phyloP scores from a whole-genome alignment of 352 stramenopile genomes.

The Thraustotheca clavata region DNA sequence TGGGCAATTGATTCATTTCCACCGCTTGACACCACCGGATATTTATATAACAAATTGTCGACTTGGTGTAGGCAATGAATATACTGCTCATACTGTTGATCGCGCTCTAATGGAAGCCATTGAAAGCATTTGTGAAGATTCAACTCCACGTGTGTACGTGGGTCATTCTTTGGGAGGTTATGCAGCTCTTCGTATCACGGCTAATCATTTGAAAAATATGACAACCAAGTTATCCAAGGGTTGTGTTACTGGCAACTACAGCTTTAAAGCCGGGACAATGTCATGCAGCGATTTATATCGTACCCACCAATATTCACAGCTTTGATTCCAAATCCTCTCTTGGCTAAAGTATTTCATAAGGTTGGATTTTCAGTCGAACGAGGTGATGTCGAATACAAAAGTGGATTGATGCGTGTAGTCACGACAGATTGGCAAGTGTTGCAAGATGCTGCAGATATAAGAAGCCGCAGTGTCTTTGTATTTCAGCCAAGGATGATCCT shows the following conservation, averaged over 20 bases:
- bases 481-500: conserved; percentile 4
- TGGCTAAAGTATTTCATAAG: conserved; percentile 3
- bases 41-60: too few relatives aligned
- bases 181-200: conserved; percentile 3
- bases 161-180: conserved; percentile 11
- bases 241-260: neutral
- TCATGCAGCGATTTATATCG: neutral
- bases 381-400: neutral
- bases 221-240: neutral
- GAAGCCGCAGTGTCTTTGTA: neutral
- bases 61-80: neutral
- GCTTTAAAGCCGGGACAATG: neutral
- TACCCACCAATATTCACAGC: neutral
- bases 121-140: neutral
- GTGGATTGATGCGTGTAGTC: neutral
- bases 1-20: neutral
- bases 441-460: neutral
- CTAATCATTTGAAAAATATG: neutral
- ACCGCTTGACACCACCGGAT: neutral
- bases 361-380: conserved; percentile 1
- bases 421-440: neutral
- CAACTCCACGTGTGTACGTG: neutral
- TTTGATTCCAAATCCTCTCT: neutral
- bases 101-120: conserved; percentile 5
- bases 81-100: conserved; percentile 2